A percentile compares a stretch with the other conserved stretches of the same genome.
Evolutionary conservation across 2,329 filamentous ascomycete genomes (phyloP).

Genomic region (Xylariaceae sp.): DNA sequence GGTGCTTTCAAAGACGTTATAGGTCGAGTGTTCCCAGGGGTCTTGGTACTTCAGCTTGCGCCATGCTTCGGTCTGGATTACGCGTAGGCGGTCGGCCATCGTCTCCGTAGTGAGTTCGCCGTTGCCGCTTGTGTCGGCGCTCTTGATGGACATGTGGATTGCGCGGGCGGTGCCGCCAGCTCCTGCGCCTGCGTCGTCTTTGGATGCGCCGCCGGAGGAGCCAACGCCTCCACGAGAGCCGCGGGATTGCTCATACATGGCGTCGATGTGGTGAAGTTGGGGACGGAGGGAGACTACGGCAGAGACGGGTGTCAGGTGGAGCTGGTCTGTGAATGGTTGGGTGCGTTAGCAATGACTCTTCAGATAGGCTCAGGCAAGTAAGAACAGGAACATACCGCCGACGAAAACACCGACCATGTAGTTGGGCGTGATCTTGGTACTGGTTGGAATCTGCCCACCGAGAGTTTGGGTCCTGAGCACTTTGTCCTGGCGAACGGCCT

Average conservation of each 20-base stretch:
- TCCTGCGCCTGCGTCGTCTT: conserved; percentile 30
- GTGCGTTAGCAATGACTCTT: conserved; percentile 17
- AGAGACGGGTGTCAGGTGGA: conserved; percentile 81
- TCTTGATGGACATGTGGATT: conserved; percentile 85
- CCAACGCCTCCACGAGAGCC: conserved; percentile 38
- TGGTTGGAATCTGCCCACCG: conserved; percentile 72
- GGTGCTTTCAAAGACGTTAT: conserved; percentile 71
- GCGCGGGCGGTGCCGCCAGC: conserved; percentile 55
- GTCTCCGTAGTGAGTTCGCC: conserved; percentile 65
- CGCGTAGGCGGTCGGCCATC: conserved; percentile 71
- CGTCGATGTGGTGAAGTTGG: conserved; percentile 90
- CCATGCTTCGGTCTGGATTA: conserved; percentile 83
- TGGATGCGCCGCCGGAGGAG: conserved; percentile 22
- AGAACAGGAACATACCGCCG: conserved; percentile 56
- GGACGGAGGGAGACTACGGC: conserved; percentile 86
- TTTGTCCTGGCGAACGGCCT: conserved; percentile 66
- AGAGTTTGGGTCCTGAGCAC: conserved; percentile 80
- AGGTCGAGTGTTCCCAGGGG: conserved; percentile 73
- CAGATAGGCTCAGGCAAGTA: not conserved
- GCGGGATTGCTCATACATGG: conserved; percentile 69
- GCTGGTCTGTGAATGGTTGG: conserved; percentile 57
- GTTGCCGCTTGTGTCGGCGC: conserved; percentile 56
- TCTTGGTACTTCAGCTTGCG: conserved; percentile 75
- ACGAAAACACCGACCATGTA: conserved; percentile 95
- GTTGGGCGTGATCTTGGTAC: conserved; percentile 61